Evolutionary conservation across 2,329 filamentous ascomycete species (phyloP).

Genomic region (Aspergillus sp.): DNA sequence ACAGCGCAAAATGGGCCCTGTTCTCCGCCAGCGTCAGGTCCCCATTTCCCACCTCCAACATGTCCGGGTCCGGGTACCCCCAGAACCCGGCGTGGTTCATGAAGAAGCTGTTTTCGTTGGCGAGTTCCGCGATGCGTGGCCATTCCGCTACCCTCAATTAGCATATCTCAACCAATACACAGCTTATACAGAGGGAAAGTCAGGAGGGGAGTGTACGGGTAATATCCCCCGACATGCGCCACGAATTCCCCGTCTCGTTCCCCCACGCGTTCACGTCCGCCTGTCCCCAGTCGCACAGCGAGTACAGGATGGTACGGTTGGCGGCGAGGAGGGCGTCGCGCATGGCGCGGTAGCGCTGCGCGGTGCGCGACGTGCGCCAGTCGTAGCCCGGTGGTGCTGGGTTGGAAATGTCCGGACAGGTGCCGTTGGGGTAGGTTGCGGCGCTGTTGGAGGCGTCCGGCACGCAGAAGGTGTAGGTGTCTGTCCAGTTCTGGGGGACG

Average conservation of each 20-base stretch:
- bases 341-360: conserved; percentile 51
- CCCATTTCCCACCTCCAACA: conserved; percentile 53
- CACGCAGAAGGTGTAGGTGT: conserved; percentile 41
- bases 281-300: conserved; percentile 55
- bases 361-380: conserved; percentile 49
- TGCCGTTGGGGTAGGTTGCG: conserved; percentile 42
- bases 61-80: conserved; percentile 52
- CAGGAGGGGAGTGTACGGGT: conserved; percentile 14
- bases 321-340: conserved; percentile 50
- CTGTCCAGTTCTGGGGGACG: conserved; percentile 38
- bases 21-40: conserved; percentile 47
- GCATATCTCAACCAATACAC: neutral
- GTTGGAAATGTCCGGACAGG: conserved; percentile 35
- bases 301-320: conserved; percentile 50
- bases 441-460: conserved; percentile 36
- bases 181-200: neutral
- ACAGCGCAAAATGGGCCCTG: conserved; percentile 52
- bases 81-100: conserved; percentile 49
- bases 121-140: conserved; percentile 39
- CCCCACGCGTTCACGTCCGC: conserved; percentile 54
- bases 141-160: conserved; percentile 15
- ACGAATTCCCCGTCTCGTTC: conserved; percentile 48
- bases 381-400: conserved; percentile 50
- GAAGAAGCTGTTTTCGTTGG: conserved; percentile 51
- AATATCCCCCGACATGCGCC: conserved; percentile 41